phyloP scores from a whole-genome alignment of 2,329 filamentous ascomycete species.

The Trichoderma sp. region DNA sequence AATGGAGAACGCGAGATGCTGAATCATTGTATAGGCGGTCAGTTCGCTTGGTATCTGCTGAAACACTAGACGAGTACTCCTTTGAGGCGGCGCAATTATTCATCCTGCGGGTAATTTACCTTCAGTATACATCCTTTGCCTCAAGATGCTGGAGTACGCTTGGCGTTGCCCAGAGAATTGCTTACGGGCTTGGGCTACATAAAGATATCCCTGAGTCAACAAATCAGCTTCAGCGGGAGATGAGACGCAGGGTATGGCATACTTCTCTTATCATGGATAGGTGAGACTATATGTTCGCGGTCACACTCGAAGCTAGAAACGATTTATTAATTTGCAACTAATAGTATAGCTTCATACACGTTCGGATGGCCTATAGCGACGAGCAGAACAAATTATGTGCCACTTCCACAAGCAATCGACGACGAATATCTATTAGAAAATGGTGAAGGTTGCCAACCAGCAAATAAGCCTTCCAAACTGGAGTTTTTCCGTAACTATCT shows the following conservation, averaged over 20 bases:
- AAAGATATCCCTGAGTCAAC: neutral
- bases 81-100: conserved; percentile 6
- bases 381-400: neutral
- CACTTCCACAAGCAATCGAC: conserved; percentile 7
- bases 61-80: conserved; percentile 9
- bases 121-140: conserved; percentile 17
- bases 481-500: conserved; percentile 8
- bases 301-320: neutral
- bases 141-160: conserved; percentile 20
- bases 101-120: conserved; percentile 1
- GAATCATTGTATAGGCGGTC: conserved; percentile 17
- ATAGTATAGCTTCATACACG: conserved; percentile 13
- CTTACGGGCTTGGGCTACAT: conserved; percentile 10
- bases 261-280: neutral
- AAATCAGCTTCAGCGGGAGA: conserved; percentile 12
- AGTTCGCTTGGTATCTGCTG: conserved; percentile 7
- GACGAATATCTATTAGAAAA: neutral
- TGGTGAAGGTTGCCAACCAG: neutral
- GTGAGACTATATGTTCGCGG: neutral
- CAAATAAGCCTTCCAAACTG: neutral
- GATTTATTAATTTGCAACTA: neutral
- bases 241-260: conserved; percentile 20
- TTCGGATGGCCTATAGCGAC: conserved; percentile 5
- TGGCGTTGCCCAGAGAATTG: conserved; percentile 13
- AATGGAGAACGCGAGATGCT: conserved; percentile 13